Base-by-base conservation (phyloP, 2,329 filamentous ascomycete species). In the Tolypocladium cylindrosporum region DNA sequence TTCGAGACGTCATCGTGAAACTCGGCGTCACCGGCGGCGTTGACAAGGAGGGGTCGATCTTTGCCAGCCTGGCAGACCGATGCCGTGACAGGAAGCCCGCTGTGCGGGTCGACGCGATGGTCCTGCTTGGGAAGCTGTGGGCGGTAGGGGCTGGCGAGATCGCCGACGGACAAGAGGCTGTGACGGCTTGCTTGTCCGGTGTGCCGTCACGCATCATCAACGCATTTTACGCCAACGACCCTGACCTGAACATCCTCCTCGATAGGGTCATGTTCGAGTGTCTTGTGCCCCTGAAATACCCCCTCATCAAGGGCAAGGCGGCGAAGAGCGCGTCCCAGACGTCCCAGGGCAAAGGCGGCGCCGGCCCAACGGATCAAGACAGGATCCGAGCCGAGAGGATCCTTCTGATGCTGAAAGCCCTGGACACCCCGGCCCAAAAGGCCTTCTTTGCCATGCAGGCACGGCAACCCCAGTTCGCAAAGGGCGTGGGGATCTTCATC, bases 101-200 rank as follows among this genome's bases (percentile, higher is more conserved):
- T 48, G 90, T 99, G 13, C 89, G 93, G 58, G 85, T 89, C 43
- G 90, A 93, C 65, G 92, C 91, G 31, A 96, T 96, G 83, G 87
- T 86, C 55, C 79, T 95, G 10, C 77, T 97, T 1, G 90, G 85
- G 13, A 90, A 87, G 61, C 86, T 97, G 36, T 99, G 94, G 94
- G 92, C 90, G n/a, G 92, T 95, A 21, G 93, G 90, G 14, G 85
- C 87, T 21, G 90, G 91, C 21, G 92, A 96, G 66, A 89, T 99
- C 65, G 86, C 90, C 31, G 84, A 88, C 56, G 90, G 90, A 16
- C 88, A 93, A 65, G 90, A 96, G 64, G 77, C 81, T 21, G 87
- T 96, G 24, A 82, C 81, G 14, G 77, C 84, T 11, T 82, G 93
- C n/a, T 77, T 99, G 14, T 88, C 87, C 8, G 87, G 87, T 31